Evolutionary conservation across 2,329 filamentous ascomycete genomes (phyloP).

Genomic region (Pseudogymnoascus pannorum): DNA sequence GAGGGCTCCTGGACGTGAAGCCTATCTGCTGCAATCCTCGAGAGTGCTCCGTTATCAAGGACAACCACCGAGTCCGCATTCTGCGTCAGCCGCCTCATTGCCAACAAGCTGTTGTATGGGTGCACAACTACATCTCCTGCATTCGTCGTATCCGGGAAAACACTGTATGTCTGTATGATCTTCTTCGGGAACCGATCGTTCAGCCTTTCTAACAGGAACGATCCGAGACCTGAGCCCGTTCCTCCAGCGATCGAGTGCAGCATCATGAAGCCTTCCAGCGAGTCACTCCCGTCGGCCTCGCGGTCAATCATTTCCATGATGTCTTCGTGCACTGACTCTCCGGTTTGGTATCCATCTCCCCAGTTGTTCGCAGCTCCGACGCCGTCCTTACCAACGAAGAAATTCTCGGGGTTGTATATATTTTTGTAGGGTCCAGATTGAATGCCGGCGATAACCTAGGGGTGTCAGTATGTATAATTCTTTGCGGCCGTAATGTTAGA

Average conservation of each 20-base stretch:
- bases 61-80: conserved; percentile 98
- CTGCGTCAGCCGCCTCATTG: conserved; percentile 84
- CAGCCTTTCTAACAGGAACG: conserved; percentile 86
- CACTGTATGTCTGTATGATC: conserved; percentile 97
- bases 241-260: conserved; percentile 96
- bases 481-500: neutral
- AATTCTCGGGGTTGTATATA: conserved; percentile 99
- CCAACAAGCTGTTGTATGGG: conserved; percentile 92
- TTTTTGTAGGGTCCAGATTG: conserved; percentile 93
- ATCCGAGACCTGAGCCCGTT: conserved; percentile 91
- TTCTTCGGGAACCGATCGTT: conserved; percentile 99
- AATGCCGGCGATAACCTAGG: conserved; percentile 77
- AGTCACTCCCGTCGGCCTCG: conserved; percentile 96
- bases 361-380: conserved; percentile 96
- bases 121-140: conserved; percentile 90
- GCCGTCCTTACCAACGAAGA: conserved; percentile 91
- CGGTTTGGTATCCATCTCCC: conserved; percentile 92
- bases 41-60: conserved; percentile 88
- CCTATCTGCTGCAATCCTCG: conserved; percentile 87
- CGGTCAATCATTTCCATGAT: conserved; percentile 99
- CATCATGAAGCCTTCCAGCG: conserved; percentile 97
- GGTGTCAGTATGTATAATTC: neutral
- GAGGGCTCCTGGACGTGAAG: conserved; percentile 93
- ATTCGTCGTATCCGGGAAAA: conserved; percentile 90
- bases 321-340: conserved; percentile 87